These are phyloP conservation scores for Wallacemonas sp. DNA, from an alignment of 208 protist genomes.

Conservation along the genomic window DNA sequence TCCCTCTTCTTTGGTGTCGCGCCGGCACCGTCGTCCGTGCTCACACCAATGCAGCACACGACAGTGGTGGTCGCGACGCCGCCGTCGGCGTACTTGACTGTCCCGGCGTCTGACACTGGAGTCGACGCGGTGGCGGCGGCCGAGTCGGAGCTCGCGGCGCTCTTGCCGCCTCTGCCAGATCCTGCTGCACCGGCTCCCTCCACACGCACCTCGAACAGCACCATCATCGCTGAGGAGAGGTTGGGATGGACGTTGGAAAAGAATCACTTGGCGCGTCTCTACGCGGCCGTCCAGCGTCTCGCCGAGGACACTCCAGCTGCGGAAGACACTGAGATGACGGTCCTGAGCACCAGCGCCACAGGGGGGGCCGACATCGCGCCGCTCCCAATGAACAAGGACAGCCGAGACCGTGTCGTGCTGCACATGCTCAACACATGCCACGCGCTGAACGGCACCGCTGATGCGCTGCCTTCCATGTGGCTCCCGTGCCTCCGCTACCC, in stretches of 20 bases:
- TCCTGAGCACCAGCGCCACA: too few relatives aligned
- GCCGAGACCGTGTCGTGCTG: background rate
- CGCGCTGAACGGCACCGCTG: conserved; percentile 1
- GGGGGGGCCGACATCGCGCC: too few relatives aligned
- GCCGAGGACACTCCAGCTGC: background rate
- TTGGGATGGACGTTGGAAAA: conserved; percentile 2
- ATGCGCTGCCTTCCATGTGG: conserved; percentile 37
- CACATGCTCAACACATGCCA: conserved; percentile 15
- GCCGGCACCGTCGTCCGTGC: too few relatives aligned
- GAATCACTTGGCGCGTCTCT: background rate
- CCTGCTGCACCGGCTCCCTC: background rate
- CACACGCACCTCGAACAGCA: background rate
- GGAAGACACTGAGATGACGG: too few relatives aligned
- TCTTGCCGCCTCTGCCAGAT: background rate
- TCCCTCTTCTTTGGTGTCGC: background rate
- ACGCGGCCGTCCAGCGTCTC: background rate
- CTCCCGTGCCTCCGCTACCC: conserved; percentile 62
- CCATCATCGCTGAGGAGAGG: background rate
- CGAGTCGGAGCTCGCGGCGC: conserved; percentile 8
- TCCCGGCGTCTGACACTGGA: background rate
- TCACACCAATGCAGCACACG: too few relatives aligned
- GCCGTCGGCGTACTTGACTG: background rate
- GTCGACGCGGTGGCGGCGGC: background rate
- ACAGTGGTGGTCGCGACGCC: conserved; percentile 7
- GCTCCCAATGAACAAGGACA: conserved; percentile 1